phyloP scores from a whole-genome alignment of 352 stramenopile species.

The Paralagenidium karlingii region DNA sequence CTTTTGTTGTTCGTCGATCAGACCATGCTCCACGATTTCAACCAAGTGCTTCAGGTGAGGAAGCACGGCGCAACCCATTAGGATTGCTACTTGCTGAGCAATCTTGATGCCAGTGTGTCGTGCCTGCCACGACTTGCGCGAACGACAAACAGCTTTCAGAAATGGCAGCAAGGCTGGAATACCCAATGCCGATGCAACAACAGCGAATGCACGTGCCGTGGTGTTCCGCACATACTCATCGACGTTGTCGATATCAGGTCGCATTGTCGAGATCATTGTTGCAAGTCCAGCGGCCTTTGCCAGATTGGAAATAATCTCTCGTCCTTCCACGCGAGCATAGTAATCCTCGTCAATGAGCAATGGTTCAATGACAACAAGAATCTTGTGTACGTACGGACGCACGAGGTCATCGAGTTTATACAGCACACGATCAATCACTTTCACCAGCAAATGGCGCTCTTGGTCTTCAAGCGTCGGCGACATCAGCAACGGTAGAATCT shows the following conservation, averaged over 20 bases:
- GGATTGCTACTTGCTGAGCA: slow-evolving; percentile 97
- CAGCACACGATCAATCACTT: slow-evolving; percentile 98
- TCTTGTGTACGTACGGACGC: slow-evolving; percentile 98
- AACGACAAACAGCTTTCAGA: slow-evolving; percentile 98
- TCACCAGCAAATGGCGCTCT: slow-evolving; percentile 98
- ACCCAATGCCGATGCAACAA: slow-evolving; percentile 97
- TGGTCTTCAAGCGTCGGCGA: slow-evolving; percentile 98
- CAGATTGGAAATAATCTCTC: slow-evolving; percentile 99
- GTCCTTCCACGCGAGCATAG: slow-evolving; percentile 96
- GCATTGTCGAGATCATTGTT: slow-evolving; percentile 99
- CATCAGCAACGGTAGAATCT: slow-evolving; percentile 99
- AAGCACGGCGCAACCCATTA: slow-evolving; percentile 97
- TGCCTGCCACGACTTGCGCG: slow-evolving; percentile 96
- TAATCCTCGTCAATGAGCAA: slow-evolving; percentile 99
- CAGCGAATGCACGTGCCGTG: slow-evolving; percentile 95
- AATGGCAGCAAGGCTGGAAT: slow-evolving; percentile 97
- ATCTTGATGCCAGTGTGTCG: slow-evolving; percentile 99
- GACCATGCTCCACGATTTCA: slow-evolving; percentile 96
- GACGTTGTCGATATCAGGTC: slow-evolving; percentile 97
- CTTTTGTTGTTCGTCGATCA: slow-evolving; percentile 98
- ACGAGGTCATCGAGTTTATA: slow-evolving; percentile 99
- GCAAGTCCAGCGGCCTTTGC: slow-evolving; percentile 97
- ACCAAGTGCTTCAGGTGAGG: slow-evolving; percentile 97
- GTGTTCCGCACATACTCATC: slow-evolving; percentile 99
- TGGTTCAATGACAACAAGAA: slow-evolving; percentile 98